Percentiles rank a stretch among this genome's conserved stretches.
phyloP scores from a whole-genome alignment of 2,329 filamentous ascomycete genomes.

The Sporothrix curviconia region DNA sequence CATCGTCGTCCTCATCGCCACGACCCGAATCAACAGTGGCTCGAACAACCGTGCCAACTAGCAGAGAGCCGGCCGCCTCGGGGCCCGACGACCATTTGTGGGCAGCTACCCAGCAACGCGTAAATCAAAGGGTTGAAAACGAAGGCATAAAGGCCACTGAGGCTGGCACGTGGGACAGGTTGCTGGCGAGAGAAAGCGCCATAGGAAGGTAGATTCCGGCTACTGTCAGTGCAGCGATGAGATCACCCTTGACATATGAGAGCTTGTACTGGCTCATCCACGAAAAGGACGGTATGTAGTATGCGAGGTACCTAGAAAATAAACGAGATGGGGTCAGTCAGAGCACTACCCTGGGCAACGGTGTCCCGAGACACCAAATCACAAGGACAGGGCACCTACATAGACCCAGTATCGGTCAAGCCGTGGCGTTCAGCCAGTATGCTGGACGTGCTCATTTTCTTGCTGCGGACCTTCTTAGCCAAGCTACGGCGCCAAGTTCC shows the following conservation, averaged over 20 bases:
- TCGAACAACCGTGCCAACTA: slow-evolving; percentile 82
- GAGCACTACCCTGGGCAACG: no score
- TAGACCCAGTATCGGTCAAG: slow-evolving; percentile 63
- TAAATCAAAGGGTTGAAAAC: slow-evolving; percentile 90
- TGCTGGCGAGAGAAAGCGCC: slow-evolving; percentile 86
- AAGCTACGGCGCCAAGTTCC: slow-evolving; percentile 44
- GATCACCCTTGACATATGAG: slow-evolving; percentile 76
- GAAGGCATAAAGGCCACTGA: slow-evolving; percentile 91
- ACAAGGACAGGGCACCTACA: slow-evolving; percentile 52
- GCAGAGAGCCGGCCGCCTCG: slow-evolving; percentile 84
- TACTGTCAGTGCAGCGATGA: slow-evolving; percentile 86
- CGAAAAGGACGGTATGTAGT: slow-evolving; percentile 85
- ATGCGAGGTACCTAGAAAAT: slow-evolving; percentile 67
- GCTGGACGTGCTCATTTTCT: slow-evolving; percentile 66
- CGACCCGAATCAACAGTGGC: slow-evolving; percentile 64
- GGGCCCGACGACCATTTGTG: slow-evolving; percentile 91
- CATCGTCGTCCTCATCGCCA: slow-evolving; percentile 56
- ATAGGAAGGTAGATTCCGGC: slow-evolving; percentile 98
- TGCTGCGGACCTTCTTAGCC: slow-evolving; percentile 29
- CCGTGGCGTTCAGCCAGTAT: slow-evolving; percentile 67
- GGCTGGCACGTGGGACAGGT: slow-evolving; percentile 84
- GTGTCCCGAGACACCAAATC: no score
- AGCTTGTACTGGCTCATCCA: slow-evolving; percentile 86
- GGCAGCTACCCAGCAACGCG: slow-evolving; percentile 82
- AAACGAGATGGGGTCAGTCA: no score